Base-by-base conservation (phyloP, 345 rosid species). In the Hypericum androsaemum region DNA sequence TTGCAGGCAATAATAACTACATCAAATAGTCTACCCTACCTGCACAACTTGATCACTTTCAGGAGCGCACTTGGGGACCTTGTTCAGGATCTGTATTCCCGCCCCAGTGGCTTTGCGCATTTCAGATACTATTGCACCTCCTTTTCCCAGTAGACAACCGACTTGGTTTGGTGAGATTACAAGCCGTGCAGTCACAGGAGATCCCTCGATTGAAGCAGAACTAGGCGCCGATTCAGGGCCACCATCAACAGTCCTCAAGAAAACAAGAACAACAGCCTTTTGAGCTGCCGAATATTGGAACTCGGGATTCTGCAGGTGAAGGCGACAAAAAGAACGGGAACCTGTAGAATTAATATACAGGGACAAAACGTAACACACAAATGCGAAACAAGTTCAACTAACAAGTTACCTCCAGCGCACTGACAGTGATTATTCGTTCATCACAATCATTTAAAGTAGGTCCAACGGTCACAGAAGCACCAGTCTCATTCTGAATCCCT, bases 61-160 rank as follows among this genome's bases (percentile, higher is more conserved):
- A 17, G 66, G 53, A 16, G 71, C 73, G 62, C 90, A 89, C 67
- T 80, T 86, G 14, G 88, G 85, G 54, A 71, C 67, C 75, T 73
- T 82, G 61, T 78, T 84, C 28, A 82, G 13, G 64, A 89, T 65
- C 63, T 75, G 63, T 48, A 89, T 78, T 58, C 59, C 17, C 41
- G 94, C 54, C 52, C 94, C 77, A 57, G 95, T 83, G 37, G 39
- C 62, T 60, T 63, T 81, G 66, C 97, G 83, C 74, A 86, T 83
- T 67, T 84, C 94, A 16, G 95, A 78, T 61, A 86, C 68, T 58
- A 80, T 77, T 28, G 62, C 47, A 53, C 95, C 97, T 71, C 97
- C 86, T 62, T 79, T 77, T 42, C 97, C 95, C 77, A 89, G 54
- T 73, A 89, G 67, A 69, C 94, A 86, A 50, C 94, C 95, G 72